phyloP scores from a whole-genome alignment of 805 yeast species.

The Saccharomycopsis selenospora region DNA sequence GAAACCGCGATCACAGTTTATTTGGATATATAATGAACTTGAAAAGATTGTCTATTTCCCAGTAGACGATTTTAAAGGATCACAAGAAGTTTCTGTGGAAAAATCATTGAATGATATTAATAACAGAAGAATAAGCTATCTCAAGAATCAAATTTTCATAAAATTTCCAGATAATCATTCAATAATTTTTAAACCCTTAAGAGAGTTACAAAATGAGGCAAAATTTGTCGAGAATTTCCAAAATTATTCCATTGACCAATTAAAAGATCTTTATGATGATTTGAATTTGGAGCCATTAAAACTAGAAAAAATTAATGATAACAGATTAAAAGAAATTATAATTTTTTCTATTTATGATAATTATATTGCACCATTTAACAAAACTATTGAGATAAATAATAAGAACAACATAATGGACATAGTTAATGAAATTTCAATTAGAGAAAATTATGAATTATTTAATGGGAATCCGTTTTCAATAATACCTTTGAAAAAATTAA shows the following conservation, averaged over 20 bases:
- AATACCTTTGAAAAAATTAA: slow-evolving; percentile 23
- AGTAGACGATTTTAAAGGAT: slow-evolving; percentile 33
- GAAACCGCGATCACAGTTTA: neutral
- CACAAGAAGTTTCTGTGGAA: slow-evolving; percentile 15
- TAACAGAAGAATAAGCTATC: slow-evolving; percentile 12
- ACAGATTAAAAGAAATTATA: neutral
- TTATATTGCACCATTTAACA: neutral
- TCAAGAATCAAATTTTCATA: slow-evolving; percentile 23
- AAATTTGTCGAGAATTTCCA: slow-evolving; percentile 24
- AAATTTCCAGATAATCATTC: slow-evolving; percentile 22
- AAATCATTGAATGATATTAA: neutral
- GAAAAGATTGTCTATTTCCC: slow-evolving; percentile 30
- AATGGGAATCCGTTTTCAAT: slow-evolving; percentile 1
- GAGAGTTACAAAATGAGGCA: slow-evolving; percentile 7
- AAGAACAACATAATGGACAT: neutral
- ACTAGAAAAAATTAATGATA: neutral
- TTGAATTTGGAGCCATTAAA: slow-evolving; percentile 16
- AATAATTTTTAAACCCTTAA: slow-evolving; percentile 18
- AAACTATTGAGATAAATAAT: too few relatives aligned
- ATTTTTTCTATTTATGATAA: neutral
- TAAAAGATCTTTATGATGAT: slow-evolving; percentile 15
- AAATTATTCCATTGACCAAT: slow-evolving; percentile 18
- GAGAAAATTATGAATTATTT: neutral
- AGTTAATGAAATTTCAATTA: neutral
- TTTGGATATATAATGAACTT: slow-evolving; percentile 15